A percentile compares a stretch with the other conserved stretches of the same genome.
phyloP scores from a whole-genome alignment of 2,329 filamentous ascomycete species.

The Whalleya microplaca region DNA sequence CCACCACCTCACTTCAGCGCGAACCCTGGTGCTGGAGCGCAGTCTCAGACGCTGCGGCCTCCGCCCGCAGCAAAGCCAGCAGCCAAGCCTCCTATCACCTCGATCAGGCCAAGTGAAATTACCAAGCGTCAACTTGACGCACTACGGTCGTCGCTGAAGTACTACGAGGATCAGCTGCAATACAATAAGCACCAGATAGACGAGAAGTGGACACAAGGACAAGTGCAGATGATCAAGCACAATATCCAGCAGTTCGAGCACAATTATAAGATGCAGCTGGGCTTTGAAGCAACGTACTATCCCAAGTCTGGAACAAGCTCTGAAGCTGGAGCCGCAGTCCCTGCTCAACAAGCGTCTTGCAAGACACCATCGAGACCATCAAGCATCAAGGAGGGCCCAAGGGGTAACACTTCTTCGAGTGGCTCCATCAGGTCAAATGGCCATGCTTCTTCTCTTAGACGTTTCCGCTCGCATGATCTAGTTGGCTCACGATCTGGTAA shows the following conservation, averaged over 20 bases:
- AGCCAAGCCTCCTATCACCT: conserved; percentile 54
- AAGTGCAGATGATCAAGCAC: conserved; percentile 46
- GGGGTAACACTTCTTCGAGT: conserved; percentile 25
- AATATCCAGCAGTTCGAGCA: conserved; percentile 55
- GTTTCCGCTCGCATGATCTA: conserved; percentile 23
- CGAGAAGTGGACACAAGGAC: conserved; percentile 52
- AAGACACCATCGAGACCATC: conserved; percentile 33
- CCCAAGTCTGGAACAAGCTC: conserved; percentile 39
- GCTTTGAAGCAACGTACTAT: conserved; percentile 49
- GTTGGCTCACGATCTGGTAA: conserved; percentile 8
- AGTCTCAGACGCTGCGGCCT: conserved; percentile 7
- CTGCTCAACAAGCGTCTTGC: conserved; percentile 11
- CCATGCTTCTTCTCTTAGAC: conserved; percentile 10
- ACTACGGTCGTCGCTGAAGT: conserved; percentile 57
- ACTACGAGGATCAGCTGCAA: conserved; percentile 60
- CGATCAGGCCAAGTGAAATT: conserved; percentile 64
- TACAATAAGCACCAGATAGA: conserved; percentile 68
- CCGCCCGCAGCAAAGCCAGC: conserved; percentile 19
- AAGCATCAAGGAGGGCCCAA: conserved; percentile 30
- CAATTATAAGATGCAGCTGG: conserved; percentile 53
- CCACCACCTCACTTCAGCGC: conserved; percentile 10
- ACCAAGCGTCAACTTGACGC: conserved; percentile 60
- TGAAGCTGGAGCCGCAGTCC: conserved; percentile 6
- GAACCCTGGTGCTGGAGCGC: conserved; percentile 1
- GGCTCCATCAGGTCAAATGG: conserved; percentile 26